A percentile compares a stretch with the other conserved stretches of the same genome.
phyloP scores from a whole-genome alignment of 1,139 yeast species.

The Saccharomyces hybrid region DNA sequence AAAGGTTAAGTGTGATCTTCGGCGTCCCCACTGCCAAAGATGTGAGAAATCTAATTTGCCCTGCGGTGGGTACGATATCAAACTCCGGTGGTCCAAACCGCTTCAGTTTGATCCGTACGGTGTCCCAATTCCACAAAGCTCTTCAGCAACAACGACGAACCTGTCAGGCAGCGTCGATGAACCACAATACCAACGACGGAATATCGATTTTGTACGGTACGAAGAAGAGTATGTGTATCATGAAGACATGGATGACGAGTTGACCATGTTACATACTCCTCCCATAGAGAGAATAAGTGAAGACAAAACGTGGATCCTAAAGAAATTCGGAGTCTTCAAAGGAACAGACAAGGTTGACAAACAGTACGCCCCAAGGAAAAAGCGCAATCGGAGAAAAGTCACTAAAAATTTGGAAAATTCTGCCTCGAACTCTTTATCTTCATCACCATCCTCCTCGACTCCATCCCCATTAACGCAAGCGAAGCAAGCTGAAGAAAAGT shows the following conservation, averaged over 20 bases:
- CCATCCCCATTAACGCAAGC: not conserved
- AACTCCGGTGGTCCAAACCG: conserved; percentile 67
- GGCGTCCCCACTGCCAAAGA: conserved; percentile 45
- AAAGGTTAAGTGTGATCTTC: conserved; percentile 53
- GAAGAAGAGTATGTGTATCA: conserved; percentile 59
- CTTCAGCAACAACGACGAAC: conserved; percentile 17
- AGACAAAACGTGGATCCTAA: conserved; percentile 51
- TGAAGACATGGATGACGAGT: conserved; percentile 74
- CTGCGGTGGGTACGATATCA: conserved; percentile 80
- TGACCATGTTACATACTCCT: conserved; percentile 54
- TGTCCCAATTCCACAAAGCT: conserved; percentile 27
- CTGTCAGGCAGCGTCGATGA: conserved; percentile 13
- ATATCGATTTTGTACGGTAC: conserved; percentile 67
- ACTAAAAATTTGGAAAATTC: not conserved
- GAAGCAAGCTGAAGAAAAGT: not conserved
- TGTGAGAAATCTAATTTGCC: conserved; percentile 49
- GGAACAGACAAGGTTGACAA: conserved; percentile 17
- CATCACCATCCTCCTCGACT: not conserved
- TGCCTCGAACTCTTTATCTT: not conserved
- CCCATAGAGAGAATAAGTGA: conserved; percentile 37
- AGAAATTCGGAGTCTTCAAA: conserved; percentile 81
- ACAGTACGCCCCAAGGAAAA: not conserved
- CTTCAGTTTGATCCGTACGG: conserved; percentile 40
- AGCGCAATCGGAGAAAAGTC: not conserved
- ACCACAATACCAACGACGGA: conserved; percentile 45